Conservation (phyloP, 2,329 filamentous ascomycete genomes). For the Macroventuria anomochaeta region DNA sequence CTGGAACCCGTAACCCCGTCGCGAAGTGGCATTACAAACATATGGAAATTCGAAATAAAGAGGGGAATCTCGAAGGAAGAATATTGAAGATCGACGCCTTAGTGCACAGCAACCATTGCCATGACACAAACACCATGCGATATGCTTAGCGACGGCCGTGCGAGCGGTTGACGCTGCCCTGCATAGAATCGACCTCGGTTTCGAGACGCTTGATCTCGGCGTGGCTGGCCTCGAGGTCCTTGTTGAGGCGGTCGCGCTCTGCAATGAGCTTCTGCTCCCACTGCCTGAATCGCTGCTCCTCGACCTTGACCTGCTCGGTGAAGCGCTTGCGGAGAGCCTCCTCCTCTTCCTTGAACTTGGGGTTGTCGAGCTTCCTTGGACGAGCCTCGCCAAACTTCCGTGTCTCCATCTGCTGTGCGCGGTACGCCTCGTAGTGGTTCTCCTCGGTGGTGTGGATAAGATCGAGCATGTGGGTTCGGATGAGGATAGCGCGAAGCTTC, state of each 20-base stretch:
- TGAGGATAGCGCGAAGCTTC: conserved; percentile 98
- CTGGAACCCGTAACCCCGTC: conserved; percentile 27
- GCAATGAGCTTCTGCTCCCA: conserved; percentile 99
- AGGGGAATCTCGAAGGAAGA: conserved; percentile 51
- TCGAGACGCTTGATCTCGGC: conserved; percentile 89
- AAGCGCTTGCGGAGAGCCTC: conserved; percentile 98
- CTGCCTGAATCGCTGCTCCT: conserved; percentile 98
- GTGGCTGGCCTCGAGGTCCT: conserved; percentile 98
- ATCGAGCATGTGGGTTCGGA: conserved; percentile 99
- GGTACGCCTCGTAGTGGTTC: conserved; percentile 98
- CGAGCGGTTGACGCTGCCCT: conserved; percentile 86
- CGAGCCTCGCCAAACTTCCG: conserved; percentile 98
- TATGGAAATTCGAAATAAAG: conserved; percentile 44
- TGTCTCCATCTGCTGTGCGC: conserved; percentile 99
- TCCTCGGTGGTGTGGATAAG: conserved; percentile 99
- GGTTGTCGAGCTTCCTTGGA: conserved; percentile 97
- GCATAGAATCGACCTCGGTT: conserved; percentile 89
- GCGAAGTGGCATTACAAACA: conserved; percentile 51
- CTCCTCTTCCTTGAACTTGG: conserved; percentile 99
- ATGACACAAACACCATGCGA: conserved; percentile 13
- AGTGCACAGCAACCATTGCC: conserved; percentile 22
- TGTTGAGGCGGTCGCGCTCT: conserved; percentile 98
- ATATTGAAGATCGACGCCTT: conserved; percentile 28
- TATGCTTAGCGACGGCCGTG: conserved; percentile 81
- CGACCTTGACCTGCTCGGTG: conserved; percentile 99